Base-by-base conservation (phyloP, 1,139 yeast genomes). In the Saccharomyces hybrid region DNA sequence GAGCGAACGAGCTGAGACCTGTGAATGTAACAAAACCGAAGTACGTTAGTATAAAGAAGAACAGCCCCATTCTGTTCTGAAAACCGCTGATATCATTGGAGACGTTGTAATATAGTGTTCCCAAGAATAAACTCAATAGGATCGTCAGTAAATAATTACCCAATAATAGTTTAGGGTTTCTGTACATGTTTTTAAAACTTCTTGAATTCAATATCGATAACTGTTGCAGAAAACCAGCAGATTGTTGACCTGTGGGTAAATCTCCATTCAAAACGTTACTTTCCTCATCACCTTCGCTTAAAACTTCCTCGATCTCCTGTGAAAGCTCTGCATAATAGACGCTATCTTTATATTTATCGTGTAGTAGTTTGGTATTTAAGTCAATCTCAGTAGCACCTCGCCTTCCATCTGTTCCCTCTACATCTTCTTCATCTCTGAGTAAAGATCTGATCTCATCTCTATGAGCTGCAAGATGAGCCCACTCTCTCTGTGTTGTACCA, bases 1-100 rank as follows among this genome's bases (percentile, higher is more conserved):
- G 79, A 0, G 96, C 84, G 69, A 93, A 93, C 2, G 96, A 82
- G 64, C 89, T 91, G 53, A 93, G 75, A 0, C 97, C 96, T 0
- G 98, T 93, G 65, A 93, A 77, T 0, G 98, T 85, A 1, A 96
- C 85, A 69, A 93, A 93, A 0, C 99, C 99, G 73, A 93, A 91
- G 64, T 91, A 79, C 3, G 98, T 89, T 59, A 93, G 76, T 53
- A 91, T 73, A 69, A 91, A 91, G 76, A 93, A 91, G 71, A 93
- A 93, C 57, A 93, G 75, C 0, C 99, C 99, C 59, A 93, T 76
- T 64, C 99, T 80, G 71, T 93, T 93, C 69, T 93, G 99, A 76
- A 93, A 93, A 0, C 99, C 99, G 65, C 96, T 84, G 56, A 93
- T 91, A 69, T 93, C 96, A 65, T 90, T 86, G 48, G 84, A 76